These are phyloP conservation scores for Lagerstroemia speciosa DNA, from an alignment of 345 rosid species.

Conservation along the genomic window DNA sequence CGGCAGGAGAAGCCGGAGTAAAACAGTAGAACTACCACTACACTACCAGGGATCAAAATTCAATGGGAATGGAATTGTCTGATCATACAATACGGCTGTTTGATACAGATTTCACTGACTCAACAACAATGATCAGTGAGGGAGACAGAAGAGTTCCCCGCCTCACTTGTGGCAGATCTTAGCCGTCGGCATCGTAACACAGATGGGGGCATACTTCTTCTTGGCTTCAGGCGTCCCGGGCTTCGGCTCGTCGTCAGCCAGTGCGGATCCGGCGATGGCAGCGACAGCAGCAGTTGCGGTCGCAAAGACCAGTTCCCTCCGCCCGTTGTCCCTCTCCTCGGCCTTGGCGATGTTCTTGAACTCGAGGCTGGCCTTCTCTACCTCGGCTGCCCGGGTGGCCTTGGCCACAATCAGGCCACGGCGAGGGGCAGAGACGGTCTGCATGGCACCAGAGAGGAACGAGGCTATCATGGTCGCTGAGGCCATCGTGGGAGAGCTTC, in stretches of 20 bases:
- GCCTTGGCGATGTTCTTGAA: constrained; percentile 12
- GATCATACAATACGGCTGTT: not conserved
- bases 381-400: constrained; percentile 16
- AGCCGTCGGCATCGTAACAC: constrained; percentile 63
- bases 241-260: constrained; percentile 40
- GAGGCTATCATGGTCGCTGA: constrained; percentile 32
- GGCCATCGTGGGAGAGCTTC: constrained; percentile 19
- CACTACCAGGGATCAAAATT: too few species aligned
- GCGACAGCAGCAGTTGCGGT: constrained; percentile 25
- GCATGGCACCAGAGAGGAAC: constrained; percentile 14
- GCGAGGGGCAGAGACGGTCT: constrained; percentile 7
- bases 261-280: constrained; percentile 25
- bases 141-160: too few species aligned
- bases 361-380: constrained; percentile 10
- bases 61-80: too few species aligned
- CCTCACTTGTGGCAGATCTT: constrained; percentile 38
- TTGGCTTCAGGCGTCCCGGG: constrained; percentile 37
- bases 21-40: too few species aligned
- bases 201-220: constrained; percentile 47
- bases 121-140: too few species aligned
- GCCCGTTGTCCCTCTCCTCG: constrained; percentile 24
- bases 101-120: constrained; percentile 8
- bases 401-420: constrained; percentile 17
- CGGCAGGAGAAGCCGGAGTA: too few species aligned
- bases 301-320: constrained; percentile 57